These are phyloP conservation scores for Mycena rosella DNA, from an alignment of 768 basidiomycete species.

Conservation along the genomic window DNA sequence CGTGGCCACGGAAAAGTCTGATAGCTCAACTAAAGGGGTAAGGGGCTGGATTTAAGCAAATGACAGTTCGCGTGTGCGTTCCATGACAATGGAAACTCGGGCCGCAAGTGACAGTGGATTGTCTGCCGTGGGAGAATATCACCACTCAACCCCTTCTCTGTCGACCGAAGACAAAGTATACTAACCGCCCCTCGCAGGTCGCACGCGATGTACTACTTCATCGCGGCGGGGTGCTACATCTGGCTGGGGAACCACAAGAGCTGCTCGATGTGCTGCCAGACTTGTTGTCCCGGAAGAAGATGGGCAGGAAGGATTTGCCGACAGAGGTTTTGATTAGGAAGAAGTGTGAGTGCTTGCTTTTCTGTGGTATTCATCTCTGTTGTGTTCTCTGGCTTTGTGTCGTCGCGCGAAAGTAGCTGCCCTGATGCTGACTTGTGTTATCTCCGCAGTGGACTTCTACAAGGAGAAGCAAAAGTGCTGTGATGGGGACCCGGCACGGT, in stretches of 20 bases:
- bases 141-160: neutral
- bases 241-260: slow-evolving; percentile 68
- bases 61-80: no score
- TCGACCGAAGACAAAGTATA: neutral
- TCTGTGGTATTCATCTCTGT: neutral
- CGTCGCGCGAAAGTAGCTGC: no score
- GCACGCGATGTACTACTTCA: slow-evolving; percentile 83
- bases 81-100: no score
- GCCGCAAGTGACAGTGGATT: no score
- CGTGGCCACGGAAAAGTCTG: no score
- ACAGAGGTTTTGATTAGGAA: slow-evolving; percentile 85
- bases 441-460: slow-evolving; percentile 75
- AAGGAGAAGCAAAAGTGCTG: slow-evolving; percentile 72
- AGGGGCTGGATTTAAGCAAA: no score
- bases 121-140: no score
- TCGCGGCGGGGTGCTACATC: slow-evolving; percentile 81
- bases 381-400: neutral
- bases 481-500: slow-evolving; percentile 66
- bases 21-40: no score
- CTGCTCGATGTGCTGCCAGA: slow-evolving; percentile 73
- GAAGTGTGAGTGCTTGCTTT: slow-evolving; percentile 62
- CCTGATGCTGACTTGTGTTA: neutral
- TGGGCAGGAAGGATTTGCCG: slow-evolving; percentile 76
- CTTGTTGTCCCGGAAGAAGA: slow-evolving; percentile 66
- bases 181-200: slow-evolving; percentile 59